Base-by-base conservation (phyloP, 1,139 yeast species). In the Suhomyces ambrosiae region DNA sequence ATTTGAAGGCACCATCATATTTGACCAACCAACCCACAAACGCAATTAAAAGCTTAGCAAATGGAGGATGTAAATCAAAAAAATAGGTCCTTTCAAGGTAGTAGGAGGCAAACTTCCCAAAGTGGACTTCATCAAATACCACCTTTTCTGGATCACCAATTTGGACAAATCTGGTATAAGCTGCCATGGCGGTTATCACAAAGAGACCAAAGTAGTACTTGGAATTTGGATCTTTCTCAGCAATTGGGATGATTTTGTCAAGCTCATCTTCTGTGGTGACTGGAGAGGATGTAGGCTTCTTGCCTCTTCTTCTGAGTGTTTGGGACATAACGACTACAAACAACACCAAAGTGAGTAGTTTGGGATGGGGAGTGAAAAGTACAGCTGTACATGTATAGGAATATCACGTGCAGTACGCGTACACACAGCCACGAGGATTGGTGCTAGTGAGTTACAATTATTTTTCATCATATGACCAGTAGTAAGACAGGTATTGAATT, bases 41-140 rank as follows among this genome's bases (percentile, higher is more conserved):
- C 0, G 97, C 98, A 64, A 89, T 86, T 50, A 90, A 72, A 62
- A 94, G 71, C 63, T 94, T 94, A 35, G 97, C 98, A 64, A 94
- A 85, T 13, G 98, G 99, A 26, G 99, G 99, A 63, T 94, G 99
- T 42, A 94, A 79, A 63, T 94, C 99, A 60, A 94, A 92, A 61
- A 88, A 94, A 62, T 86, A 87, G 0, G 92, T 82, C 42, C 94
- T 70, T 58, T 86, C 84, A 44, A 87, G 64, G 60, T 87, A 87
- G 58, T 86, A 88, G 12, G 95, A 82, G 17, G 97, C 97, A 63
- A 90, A 89, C 58, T 89, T 89, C 30, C 98, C 98, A 56, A 92
- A 92, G 63, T 92, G 98, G 22, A 92, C 98, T 60, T 94, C 99
- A 66, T 94, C 99, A 54, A 94, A 94, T 17, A 94, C 98, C 39